Evolutionary conservation across 1,284 basidiomycete species (phyloP).

Genomic region (Grifola frondosa): DNA sequence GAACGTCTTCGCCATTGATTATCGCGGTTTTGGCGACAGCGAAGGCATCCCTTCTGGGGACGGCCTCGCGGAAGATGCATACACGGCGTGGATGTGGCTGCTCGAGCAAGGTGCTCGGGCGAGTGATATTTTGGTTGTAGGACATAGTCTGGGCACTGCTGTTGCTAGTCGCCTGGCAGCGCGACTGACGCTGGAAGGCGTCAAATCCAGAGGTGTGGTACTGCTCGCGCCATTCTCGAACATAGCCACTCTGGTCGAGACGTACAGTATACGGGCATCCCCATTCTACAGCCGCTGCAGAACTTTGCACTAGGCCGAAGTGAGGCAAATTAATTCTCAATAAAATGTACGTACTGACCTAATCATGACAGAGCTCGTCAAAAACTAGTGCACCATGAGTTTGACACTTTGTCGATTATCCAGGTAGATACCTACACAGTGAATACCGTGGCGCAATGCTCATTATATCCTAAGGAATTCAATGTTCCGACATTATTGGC

Average conservation of each 20-base stretch:
- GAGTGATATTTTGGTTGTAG: conserved; percentile 68
- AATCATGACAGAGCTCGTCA: conserved; percentile 49
- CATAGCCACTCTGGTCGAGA: conserved; percentile 63
- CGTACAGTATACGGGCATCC: conserved; percentile 73
- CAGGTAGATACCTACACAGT: conserved; percentile 41
- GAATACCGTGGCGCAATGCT: conserved; percentile 1
- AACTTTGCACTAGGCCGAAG: conserved; percentile 70
- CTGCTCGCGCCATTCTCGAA: conserved; percentile 80
- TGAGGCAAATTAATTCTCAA: too few relatives aligned
- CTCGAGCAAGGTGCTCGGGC: conserved; percentile 54
- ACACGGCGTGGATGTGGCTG: conserved; percentile 82
- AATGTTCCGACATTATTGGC: conserved; percentile 72
- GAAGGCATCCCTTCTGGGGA: conserved; percentile 73
- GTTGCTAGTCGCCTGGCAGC: conserved; percentile 66
- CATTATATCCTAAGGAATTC: conserved; percentile 16
- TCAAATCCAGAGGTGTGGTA: conserved; percentile 60
- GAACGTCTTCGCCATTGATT: conserved; percentile 87
- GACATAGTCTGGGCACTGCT: conserved; percentile 84
- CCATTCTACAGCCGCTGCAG: conserved; percentile 69
- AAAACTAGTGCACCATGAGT: conserved; percentile 59
- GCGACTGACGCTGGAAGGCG: conserved; percentile 54
- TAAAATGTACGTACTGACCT: too few relatives aligned
- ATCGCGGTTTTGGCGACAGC: conserved; percentile 92
- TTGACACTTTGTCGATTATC: conserved; percentile 63
- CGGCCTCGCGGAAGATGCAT: conserved; percentile 77